Base-by-base conservation (phyloP, 495 filamentous ascomycete genomes). In the Chaetomidium leptoderma region DNA sequence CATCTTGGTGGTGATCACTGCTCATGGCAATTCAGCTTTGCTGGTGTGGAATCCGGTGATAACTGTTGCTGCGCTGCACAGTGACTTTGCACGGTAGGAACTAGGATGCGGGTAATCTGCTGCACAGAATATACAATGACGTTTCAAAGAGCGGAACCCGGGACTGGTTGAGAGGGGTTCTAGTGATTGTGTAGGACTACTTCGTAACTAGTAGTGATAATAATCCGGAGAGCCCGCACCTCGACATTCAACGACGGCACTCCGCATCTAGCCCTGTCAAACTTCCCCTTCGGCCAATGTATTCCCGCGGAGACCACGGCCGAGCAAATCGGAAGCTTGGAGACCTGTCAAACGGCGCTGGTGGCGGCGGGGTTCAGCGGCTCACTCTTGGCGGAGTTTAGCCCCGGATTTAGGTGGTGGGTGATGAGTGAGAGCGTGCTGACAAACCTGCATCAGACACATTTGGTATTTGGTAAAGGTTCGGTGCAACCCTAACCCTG, bases 311-410 rank as follows among this genome's bases (percentile, higher is more conserved):
- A 47, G 16, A 26, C 24, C 30, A 24, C 21, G 3, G 10, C 21
- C 13, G 42, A 24, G 42, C 42, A 13, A 44, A 47, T 47, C 44
- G 44, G 44, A 47, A 29, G 44, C 27, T 29, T 14, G 14, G 24
- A 26, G 44, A 47, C 13, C 40, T 44, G 23, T 24, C 21, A 37
- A 13, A 39, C 21, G 19, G 44, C 6, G 14, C 24, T 26, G 27
- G 44, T 47, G 44, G 26, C 44, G 49, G 35, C 49, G 49, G 49
- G 49, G 49, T 40, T 30, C 45, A 32, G 36, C 36, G n/a, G 42
- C 19, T 36, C 19, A 6, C 47, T 26, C 32, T 35, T 40, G 36
- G 49, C 49, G 49, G 49, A 53, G 35, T 53, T 53, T 53, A 53
- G 23, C 49, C 13, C 17, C 49, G 49, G 49, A 39, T 42, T 40